Conservation (phyloP, 2,329 filamentous ascomycete genomes). For the Apiospora sp. region DNA sequence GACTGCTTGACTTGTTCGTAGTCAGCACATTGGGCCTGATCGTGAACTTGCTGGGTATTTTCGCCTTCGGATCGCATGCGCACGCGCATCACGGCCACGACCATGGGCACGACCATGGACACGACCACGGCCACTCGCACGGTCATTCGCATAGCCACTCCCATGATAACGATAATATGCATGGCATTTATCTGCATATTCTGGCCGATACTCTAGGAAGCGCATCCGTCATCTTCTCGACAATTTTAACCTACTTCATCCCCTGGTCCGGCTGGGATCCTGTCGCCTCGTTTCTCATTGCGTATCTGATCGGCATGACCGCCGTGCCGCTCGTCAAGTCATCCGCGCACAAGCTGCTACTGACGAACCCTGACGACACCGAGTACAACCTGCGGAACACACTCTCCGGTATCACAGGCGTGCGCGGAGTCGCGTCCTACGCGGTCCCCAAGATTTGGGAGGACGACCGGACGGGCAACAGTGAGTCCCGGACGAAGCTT, state of each 20-base stretch:
- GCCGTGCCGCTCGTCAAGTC: conserved; percentile 87
- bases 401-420: conserved; percentile 80
- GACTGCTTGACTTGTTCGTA: conserved; percentile 84
- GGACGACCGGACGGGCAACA: conserved; percentile 67
- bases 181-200: conserved; percentile 95
- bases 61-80: conserved; percentile 76
- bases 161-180: conserved; percentile 92
- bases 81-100: conserved; percentile 47
- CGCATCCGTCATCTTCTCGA: conserved; percentile 92
- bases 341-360: conserved; percentile 81
- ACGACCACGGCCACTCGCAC: conserved; percentile 45
- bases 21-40: conserved; percentile 87
- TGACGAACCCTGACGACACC: conserved; percentile 83
- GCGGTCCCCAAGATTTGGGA: conserved; percentile 92
- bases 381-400: conserved; percentile 91
- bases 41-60: conserved; percentile 92
- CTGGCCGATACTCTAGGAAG: conserved; percentile 94
- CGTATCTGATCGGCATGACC: conserved; percentile 90
- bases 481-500: conserved; percentile 57
- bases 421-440: conserved; percentile 87
- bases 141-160: conserved; percentile 42
- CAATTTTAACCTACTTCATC: conserved; percentile 83
- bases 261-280: conserved; percentile 96
- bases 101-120: conserved; percentile 45
- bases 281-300: conserved; percentile 91